Evolutionary conservation across 352 stramenopile genomes (phyloP), one percentile per base, ranked within the genome.

Genomic region (Peronosclerospora sorghi): DNA sequence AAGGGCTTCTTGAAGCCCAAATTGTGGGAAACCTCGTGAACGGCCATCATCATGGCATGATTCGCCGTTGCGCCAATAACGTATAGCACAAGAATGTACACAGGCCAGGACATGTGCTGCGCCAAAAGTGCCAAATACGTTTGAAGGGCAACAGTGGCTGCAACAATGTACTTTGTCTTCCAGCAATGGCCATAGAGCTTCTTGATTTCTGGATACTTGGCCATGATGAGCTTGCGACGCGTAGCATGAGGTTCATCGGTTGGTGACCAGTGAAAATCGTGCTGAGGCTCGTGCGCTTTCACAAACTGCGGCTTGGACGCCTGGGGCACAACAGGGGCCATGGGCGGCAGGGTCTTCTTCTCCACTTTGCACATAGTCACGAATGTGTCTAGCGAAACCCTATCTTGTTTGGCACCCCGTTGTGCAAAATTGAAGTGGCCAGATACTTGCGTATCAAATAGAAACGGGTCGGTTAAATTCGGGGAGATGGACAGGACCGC

Each of bases 11-110:
- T 95, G 58, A 96, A 96, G n/a, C 80, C 86, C 36, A 98, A 59
- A 63, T 97, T 97, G 76, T 98, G 95, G 4, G 80, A 83, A 24
- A 97, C 57, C 57, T 98, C 95, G 68, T 98, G 95, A 65, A 97
- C 97, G 9, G 73, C 87, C 46, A 98, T 75, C 58, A 92, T 96
- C 60, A 98, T 88, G 48, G 71, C 83, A 65, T 98, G 94, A 62
- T 96, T 97, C 47, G 83, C 71, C 21, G 86, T 95, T 46, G 86
- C 95, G 23, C 86, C 86, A 5, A 98, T 52, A 10, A 85, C 65
- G 61, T 97, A 98, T 17, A 78, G 62, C 29, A 86, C 29, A 39
- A 64, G 28, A 19, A 84, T 17, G 48, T 69, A 81, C 30, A 55
- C 37, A 6, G 68, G 61, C 74, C 72, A 95, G n/a, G 58, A 68